Evolutionary conservation across 2,329 filamentous ascomycete genomes (phyloP).

Genomic region (Penicillium sp.): DNA sequence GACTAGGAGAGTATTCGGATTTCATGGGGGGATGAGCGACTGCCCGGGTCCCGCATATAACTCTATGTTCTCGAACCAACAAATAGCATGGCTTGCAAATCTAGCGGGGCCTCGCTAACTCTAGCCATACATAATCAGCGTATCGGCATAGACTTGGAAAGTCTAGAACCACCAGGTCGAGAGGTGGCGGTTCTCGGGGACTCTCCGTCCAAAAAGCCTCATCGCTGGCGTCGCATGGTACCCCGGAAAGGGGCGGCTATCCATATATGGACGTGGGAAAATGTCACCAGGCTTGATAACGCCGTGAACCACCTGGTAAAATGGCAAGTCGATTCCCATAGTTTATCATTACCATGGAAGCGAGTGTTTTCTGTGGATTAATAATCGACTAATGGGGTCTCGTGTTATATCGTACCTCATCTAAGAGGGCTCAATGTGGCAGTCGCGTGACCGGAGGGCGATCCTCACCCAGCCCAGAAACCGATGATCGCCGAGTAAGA

Average conservation of each 20-base stretch:
- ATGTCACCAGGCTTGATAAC: neutral
- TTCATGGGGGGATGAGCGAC: too few species aligned
- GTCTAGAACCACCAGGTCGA: neutral
- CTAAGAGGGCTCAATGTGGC: neutral
- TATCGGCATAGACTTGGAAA: neutral
- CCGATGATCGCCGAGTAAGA: neutral
- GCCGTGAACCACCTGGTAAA: neutral
- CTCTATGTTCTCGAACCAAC: too few species aligned
- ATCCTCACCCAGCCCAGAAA: neutral
- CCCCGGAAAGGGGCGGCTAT: neutral
- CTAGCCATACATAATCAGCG: too few species aligned
- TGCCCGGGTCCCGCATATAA: too few species aligned
- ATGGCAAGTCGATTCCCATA: neutral
- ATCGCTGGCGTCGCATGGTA: neutral
- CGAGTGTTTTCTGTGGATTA: neutral
- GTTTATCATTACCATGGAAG: neutral
- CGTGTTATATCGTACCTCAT: neutral
- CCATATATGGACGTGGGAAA: neutral
- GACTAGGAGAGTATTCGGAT: neutral
- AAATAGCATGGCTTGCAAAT: too few species aligned
- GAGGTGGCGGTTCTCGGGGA: neutral
- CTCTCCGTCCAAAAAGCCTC: neutral
- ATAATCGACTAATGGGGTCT: neutral
- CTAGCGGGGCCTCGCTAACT: too few species aligned
- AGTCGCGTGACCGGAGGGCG: neutral